Percentiles rank a stretch among this genome's conserved stretches.
These are phyloP conservation scores for Lactarius sanguifluus DNA, from an alignment of 768 basidiomycete genomes.

Conservation along the genomic window DNA sequence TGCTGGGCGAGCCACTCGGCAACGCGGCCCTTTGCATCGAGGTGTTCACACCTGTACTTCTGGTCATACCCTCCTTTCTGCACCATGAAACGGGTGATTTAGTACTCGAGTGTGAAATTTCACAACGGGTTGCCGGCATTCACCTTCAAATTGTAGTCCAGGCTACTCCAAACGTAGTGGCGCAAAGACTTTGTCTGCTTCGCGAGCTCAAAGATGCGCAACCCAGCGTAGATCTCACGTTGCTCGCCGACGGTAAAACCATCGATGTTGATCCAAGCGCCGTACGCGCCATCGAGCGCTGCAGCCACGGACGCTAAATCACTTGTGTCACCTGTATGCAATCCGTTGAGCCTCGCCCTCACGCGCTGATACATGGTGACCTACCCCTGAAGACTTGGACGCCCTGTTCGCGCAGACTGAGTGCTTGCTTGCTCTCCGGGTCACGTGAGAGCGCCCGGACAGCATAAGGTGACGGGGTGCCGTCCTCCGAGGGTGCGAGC, in stretches of 20 bases:
- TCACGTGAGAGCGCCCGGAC: constrained; percentile 44
- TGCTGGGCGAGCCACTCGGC: constrained; percentile 40
- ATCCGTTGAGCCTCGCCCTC: background rate
- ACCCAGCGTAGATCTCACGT: constrained; percentile 41
- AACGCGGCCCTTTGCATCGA: constrained; percentile 44
- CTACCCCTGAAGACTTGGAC: constrained; percentile 40
- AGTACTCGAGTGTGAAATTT: background rate
- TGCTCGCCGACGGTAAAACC: constrained; percentile 44
- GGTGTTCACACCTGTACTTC: constrained; percentile 40
- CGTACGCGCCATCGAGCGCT: constrained; percentile 37
- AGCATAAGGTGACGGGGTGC: constrained; percentile 41
- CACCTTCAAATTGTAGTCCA: constrained; percentile 43
- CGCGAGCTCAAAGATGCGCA: constrained; percentile 44
- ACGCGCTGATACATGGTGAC: background rate
- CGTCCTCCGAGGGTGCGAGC: constrained; percentile 37
- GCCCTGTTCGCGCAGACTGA: constrained; percentile 38
- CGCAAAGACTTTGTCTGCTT: constrained; percentile 36
- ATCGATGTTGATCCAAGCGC: constrained; percentile 40
- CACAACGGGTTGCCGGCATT: background rate
- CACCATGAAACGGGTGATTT: background rate
- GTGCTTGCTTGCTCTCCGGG: constrained; percentile 36
- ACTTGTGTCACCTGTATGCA: constrained; percentile 15
- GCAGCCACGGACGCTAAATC: constrained; percentile 33
- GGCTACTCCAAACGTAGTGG: constrained; percentile 44
- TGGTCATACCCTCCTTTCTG: constrained; percentile 2